Conservation (phyloP, 2,329 filamentous ascomycete genomes). For the Clarireedia sp. region DNA sequence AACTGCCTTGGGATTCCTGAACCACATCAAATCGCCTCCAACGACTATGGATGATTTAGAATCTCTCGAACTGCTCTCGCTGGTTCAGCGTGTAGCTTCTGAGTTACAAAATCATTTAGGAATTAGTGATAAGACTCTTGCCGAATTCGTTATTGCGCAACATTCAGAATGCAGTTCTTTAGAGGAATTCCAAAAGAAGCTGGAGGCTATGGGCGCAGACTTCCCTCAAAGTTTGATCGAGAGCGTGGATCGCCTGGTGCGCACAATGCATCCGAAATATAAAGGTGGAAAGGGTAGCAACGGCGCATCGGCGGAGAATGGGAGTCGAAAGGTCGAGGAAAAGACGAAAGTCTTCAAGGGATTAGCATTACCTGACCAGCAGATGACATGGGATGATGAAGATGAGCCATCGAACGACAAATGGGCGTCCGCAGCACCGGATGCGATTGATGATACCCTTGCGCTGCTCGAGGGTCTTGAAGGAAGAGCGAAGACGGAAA, state of each 20-base stretch:
- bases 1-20: not conserved
- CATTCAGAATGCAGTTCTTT: conserved; percentile 66
- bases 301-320: conserved; percentile 33
- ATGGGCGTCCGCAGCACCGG: conserved; percentile 36
- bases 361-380: conserved; percentile 75
- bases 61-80: conserved; percentile 83
- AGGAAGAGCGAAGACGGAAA: conserved; percentile 44
- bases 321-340: conserved; percentile 47
- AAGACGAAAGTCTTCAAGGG: conserved; percentile 88
- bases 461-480: conserved; percentile 84
- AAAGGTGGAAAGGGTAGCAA: conserved; percentile 62
- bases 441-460: conserved; percentile 86
- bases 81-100: conserved; percentile 89
- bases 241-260: conserved; percentile 81
- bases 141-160: conserved; percentile 92
- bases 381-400: conserved; percentile 45
- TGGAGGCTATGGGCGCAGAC: conserved; percentile 69
- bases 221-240: conserved; percentile 78
- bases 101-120: conserved; percentile 93
- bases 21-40: not conserved
- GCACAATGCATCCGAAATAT: conserved; percentile 85
- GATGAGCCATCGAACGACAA: conserved; percentile 31
- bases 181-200: conserved; percentile 65
- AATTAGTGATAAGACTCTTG: conserved; percentile 86
- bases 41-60: conserved; percentile 55